Evolutionary conservation across 768 basidiomycete species (phyloP).

Genomic region (Hortiboletus flavorubellus): DNA sequence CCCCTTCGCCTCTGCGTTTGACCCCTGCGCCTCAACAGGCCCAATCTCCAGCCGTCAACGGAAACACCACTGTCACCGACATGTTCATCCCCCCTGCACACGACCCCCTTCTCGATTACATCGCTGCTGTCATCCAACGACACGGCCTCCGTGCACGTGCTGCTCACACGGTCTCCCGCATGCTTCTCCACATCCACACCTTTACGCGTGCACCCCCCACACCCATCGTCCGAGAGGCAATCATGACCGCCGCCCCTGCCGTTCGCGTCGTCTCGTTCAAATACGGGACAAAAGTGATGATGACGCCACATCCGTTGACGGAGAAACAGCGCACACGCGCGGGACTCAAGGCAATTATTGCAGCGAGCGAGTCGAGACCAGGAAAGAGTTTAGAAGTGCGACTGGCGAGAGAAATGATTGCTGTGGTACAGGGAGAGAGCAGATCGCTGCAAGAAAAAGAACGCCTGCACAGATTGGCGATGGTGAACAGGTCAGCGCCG

Average conservation of each 20-base stretch:
- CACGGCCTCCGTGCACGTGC: slow-evolving; percentile 67
- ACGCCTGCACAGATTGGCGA: slow-evolving; percentile 62
- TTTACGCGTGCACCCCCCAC: slow-evolving; percentile 76
- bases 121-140: slow-evolving; percentile 58
- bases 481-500: slow-evolving; percentile 67
- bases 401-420: slow-evolving; percentile 76
- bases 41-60: not conserved
- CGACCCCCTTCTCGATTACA: slow-evolving; percentile 69
- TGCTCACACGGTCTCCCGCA: slow-evolving; percentile 50
- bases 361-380: slow-evolving; percentile 52
- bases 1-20: not conserved
- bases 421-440: slow-evolving; percentile 60
- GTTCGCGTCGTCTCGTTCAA: slow-evolving; percentile 59
- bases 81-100: slow-evolving; percentile 68
- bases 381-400: slow-evolving; percentile 64
- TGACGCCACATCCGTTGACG: slow-evolving; percentile 66
- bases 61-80: not conserved
- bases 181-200: slow-evolving; percentile 68
- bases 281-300: slow-evolving; percentile 60
- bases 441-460: slow-evolving; percentile 59
- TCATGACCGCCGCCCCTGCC: slow-evolving; percentile 66
- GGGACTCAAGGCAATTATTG: slow-evolving; percentile 70
- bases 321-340: slow-evolving; percentile 76
- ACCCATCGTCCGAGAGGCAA: slow-evolving; percentile 73
- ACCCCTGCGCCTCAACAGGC: not conserved